These are phyloP conservation scores for Yamadazyma endophytica DNA, from an alignment of 805 yeast genomes.

Conservation along the genomic window DNA sequence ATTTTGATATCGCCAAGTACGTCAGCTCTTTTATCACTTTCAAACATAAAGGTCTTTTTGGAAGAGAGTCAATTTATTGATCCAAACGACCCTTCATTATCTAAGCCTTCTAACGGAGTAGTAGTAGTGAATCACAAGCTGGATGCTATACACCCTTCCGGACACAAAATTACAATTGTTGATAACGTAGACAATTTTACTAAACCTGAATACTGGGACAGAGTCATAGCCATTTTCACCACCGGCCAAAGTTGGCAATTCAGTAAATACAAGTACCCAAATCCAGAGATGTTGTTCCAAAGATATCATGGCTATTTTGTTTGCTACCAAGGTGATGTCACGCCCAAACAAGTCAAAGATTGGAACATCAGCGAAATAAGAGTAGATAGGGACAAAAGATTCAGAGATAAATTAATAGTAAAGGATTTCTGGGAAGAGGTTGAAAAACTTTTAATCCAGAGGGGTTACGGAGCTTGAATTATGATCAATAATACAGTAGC, in stretches of 20 bases:
- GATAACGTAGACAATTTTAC: constrained; percentile 78
- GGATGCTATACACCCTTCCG: constrained; percentile 47
- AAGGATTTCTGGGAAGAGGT: constrained; percentile 81
- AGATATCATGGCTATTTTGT: constrained; percentile 79
- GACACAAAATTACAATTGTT: constrained; percentile 70
- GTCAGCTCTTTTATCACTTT: constrained; percentile 36
- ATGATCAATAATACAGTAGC: constrained; percentile 5
- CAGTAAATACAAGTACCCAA: constrained; percentile 75
- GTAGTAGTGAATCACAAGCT: constrained; percentile 54
- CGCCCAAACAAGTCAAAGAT: constrained; percentile 69
- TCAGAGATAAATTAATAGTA: constrained; percentile 83
- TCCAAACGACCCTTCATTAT: constrained; percentile 28
- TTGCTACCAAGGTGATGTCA: constrained; percentile 70
- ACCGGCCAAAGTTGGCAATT: constrained; percentile 99
- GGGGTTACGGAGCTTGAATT: constrained; percentile 58
- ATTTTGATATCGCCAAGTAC: constrained; percentile 43
- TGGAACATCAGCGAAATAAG: constrained; percentile 86
- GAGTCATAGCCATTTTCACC: constrained; percentile 92
- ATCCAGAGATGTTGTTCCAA: constrained; percentile 78
- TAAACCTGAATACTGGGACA: constrained; percentile 96
- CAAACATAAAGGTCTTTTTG: constrained; percentile 44
- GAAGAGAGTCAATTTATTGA: constrained; percentile 67
- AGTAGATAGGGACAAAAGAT: constrained; percentile 78
- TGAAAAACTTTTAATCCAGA: constrained; percentile 65
- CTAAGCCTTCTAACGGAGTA: constrained; percentile 27